phyloP scores from a whole-genome alignment of 805 yeast genomes.

The Teunomyces tritomae region DNA sequence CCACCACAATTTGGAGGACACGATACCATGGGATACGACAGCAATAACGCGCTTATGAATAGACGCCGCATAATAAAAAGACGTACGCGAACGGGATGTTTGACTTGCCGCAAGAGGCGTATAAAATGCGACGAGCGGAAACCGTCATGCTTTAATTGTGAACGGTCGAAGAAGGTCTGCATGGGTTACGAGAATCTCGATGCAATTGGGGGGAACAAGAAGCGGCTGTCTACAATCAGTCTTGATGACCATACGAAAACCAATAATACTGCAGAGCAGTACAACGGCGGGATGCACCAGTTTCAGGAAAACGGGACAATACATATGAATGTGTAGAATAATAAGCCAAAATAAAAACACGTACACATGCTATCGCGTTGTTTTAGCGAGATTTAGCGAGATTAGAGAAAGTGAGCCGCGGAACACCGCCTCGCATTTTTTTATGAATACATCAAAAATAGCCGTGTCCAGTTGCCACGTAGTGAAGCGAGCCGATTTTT shows the following conservation, averaged over 20 bases:
- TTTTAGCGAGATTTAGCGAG: slow-evolving; percentile 4
- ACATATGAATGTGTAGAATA: slow-evolving; percentile 3
- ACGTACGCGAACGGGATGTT: slow-evolving; percentile 72
- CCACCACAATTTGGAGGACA: not conserved
- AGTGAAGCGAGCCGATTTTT: too few species aligned
- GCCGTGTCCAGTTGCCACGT: not conserved
- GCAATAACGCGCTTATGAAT: slow-evolving; percentile 30
- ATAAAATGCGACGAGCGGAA: slow-evolving; percentile 64
- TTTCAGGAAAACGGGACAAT: slow-evolving; percentile 1
- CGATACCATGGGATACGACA: slow-evolving; percentile 13
- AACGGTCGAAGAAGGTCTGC: slow-evolving; percentile 60
- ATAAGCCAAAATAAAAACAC: not conserved
- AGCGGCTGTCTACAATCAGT: not conserved
- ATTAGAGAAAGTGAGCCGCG: slow-evolving; percentile 1
- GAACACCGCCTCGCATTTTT: not conserved
- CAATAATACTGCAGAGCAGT: slow-evolving; percentile 4
- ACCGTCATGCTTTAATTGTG: slow-evolving; percentile 68
- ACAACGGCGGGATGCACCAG: not conserved
- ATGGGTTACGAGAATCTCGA: slow-evolving; percentile 54
- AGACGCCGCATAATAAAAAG: slow-evolving; percentile 49
- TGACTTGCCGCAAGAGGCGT: slow-evolving; percentile 68
- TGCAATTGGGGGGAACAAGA: slow-evolving; percentile 5
- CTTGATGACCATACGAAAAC: slow-evolving; percentile 4
- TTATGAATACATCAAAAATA: too few species aligned
- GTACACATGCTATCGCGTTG: not conserved